Base-by-base conservation (phyloP, 768 basidiomycete genomes). In the Suillus discolor region DNA sequence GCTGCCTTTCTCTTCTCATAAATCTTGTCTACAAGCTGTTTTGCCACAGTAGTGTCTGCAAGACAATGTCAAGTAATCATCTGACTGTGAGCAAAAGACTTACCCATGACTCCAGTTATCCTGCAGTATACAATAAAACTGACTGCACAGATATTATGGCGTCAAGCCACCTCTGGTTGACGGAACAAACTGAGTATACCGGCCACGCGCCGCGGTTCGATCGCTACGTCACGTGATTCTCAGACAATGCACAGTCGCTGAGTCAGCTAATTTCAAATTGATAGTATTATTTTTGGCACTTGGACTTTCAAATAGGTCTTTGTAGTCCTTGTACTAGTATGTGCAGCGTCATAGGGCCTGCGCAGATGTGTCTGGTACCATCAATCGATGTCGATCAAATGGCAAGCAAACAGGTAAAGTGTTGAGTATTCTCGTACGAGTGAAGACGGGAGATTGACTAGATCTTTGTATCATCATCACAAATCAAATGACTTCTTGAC, bases 1-100 rank as follows among this genome's bases (percentile, higher is more conserved):
- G 96, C 95, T 9, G 93, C 89, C 80, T 98, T 97, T 65, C 96
- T 88, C 80, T 96, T 95, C 84, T 98, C 96, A 76, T 98, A 97
- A 77, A 95, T 91, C 79, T 94, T 94, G 87, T 95, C 93, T 57
- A 93, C 85, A 65, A 95, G 82, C 74, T 93, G 93, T 75, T 90
- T 91, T 51, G 91, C 82, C 59, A 94, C 86, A 66, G 87, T 84
- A 64, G 88, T 81, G 72, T 95, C 93, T 94, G 63, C 39, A 62
- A 63, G 20, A 39, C 8, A 3, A 7, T 18, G 36, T 61, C 9
- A 57, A 23, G 16, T 34, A 60, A 23, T 6, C 23, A 39, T 61
- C 60, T 59, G 36, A 57, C 20, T 25, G 20, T n/a, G 20, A 34
- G 20, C 16, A 41, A 63, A 63, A 5, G 31, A 39, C 62, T 41